These are phyloP conservation scores for Wickerhamomyces bovis DNA, from an alignment of 805 yeast genomes.

Conservation along the genomic window DNA sequence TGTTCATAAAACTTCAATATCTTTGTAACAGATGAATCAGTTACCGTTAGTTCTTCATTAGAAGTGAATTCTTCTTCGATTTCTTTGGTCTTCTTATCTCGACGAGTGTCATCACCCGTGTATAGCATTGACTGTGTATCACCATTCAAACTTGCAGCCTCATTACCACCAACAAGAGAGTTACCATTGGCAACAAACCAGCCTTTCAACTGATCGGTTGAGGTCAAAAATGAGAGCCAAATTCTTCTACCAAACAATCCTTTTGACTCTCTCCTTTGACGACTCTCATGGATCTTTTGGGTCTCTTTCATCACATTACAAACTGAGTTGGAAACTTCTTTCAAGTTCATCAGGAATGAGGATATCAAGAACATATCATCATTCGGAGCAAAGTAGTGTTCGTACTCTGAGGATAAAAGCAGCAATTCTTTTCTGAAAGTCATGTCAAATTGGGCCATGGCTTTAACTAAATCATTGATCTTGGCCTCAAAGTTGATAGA, in stretches of 20 bases:
- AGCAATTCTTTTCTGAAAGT: conserved; percentile 30
- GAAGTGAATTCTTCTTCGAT: not conserved
- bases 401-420: conserved; percentile 19
- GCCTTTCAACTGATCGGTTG: conserved; percentile 27
- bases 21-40: not conserved
- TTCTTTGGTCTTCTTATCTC: not conserved
- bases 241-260: conserved; percentile 33
- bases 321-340: conserved; percentile 31
- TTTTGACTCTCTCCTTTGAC: conserved; percentile 28
- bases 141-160: conserved; percentile 32
- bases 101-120: conserved; percentile 1
- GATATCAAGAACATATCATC: conserved; percentile 46
- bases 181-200: conserved; percentile 29
- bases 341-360: conserved; percentile 42
- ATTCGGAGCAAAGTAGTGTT: conserved; percentile 34
- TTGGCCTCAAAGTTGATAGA: conserved; percentile 22
- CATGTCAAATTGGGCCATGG: conserved; percentile 30
- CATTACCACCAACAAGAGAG: conserved; percentile 22
- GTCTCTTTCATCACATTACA: conserved; percentile 28
- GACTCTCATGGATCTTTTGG: conserved; percentile 24
- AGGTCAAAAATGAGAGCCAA: conserved; percentile 38
- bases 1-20: conserved; percentile 7
- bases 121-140: conserved; percentile 7
- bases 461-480: conserved; percentile 23
- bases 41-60: not conserved